Evolutionary conservation across 345 rosid species (phyloP), one percentile per base, ranked within the genome.

Genomic region (Triadica sebifera): DNA sequence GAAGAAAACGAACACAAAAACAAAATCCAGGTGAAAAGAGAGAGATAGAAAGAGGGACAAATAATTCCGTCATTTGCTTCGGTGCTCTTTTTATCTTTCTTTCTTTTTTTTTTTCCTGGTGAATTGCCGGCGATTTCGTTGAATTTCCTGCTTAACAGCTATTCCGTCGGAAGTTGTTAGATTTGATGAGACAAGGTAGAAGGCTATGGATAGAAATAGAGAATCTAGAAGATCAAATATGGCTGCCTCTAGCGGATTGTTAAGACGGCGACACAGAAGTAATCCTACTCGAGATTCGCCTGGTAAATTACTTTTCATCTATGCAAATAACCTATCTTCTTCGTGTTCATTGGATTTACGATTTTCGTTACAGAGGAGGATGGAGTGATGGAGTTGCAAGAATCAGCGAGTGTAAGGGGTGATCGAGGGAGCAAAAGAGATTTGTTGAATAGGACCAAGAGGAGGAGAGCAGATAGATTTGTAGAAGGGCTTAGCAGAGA

Each of bases 131-230:
- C 34, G 34, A 29, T 29, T 29, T 29, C 34, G 34, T 1, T 29
- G 34, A 29, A 29, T 29, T 29, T 29, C 34, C 34, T 1, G 34
- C 34, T 2, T 29, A 29, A 29, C 34, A 1, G 34, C 34, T 29
- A 29, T 29, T 29, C 34, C 34, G 34, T 29, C 34, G 34, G 34
- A 29, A 29, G 34, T 29, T 29, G 1, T 50, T 50, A 3, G 13
- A 11, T 8, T 50, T 50, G 53, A 50, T 50, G 53, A 19, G 17
- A 46, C 19, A 38, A 34, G 51, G 20, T 59, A 29, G 46, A 65
- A 15, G 10, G 71, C 60, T 57, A 89, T 84, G 91, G 91, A 89
- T 43, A 83, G 81, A 79, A 72, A 16, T 69, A 78, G 82, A 56
- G 89, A 85, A 79, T 80, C 67, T 60, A 84, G 86, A 84, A 81